phyloP scores from a whole-genome alignment of 1,139 yeast species.

The Pichia sp. region DNA sequence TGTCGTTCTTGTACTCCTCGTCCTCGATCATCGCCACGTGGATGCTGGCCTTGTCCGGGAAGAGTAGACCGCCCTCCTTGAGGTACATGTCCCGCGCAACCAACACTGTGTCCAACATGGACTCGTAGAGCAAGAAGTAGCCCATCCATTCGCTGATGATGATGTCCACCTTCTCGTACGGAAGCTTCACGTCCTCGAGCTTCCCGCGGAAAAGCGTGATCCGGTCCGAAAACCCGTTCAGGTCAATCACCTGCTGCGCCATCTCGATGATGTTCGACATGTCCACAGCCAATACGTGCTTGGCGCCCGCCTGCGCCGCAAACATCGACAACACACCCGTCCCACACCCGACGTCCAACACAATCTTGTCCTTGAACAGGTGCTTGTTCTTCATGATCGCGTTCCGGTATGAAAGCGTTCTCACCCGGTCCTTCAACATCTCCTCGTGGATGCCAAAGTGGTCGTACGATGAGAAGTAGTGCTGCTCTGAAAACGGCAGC shows the following conservation, averaged over 20 bases:
- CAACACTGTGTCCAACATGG: slow-evolving; percentile 95
- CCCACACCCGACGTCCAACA: slow-evolving; percentile 98
- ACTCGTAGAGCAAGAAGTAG: slow-evolving; percentile 88
- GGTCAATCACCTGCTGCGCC: slow-evolving; percentile 79
- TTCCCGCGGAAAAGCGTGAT: slow-evolving; percentile 90
- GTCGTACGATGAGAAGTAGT: slow-evolving; percentile 91
- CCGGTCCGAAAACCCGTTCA: slow-evolving; percentile 83
- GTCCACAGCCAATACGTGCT: slow-evolving; percentile 94
- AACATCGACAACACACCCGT: slow-evolving; percentile 97
- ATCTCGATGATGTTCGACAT: slow-evolving; percentile 94
- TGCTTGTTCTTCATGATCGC: slow-evolving; percentile 91
- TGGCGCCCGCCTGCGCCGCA: slow-evolving; percentile 96
- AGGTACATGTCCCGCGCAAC: slow-evolving; percentile 91
- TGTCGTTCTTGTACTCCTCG: slow-evolving; percentile 87
- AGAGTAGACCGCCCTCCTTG: slow-evolving; percentile 68
- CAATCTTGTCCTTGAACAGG: slow-evolving; percentile 86
- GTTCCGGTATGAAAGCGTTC: slow-evolving; percentile 87
- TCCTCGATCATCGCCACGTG: slow-evolving; percentile 93
- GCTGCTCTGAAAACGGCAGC: slow-evolving; percentile 72
- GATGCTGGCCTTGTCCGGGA: slow-evolving; percentile 93
- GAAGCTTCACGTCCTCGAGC: slow-evolving; percentile 87
- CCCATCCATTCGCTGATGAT: slow-evolving; percentile 99
- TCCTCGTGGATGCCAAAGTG: slow-evolving; percentile 98
- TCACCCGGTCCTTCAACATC: slow-evolving; percentile 92
- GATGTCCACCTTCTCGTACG: slow-evolving; percentile 80